phyloP scores from a whole-genome alignment of 2,329 filamentous ascomycete species.

The Scedosporium aurantiacum region DNA sequence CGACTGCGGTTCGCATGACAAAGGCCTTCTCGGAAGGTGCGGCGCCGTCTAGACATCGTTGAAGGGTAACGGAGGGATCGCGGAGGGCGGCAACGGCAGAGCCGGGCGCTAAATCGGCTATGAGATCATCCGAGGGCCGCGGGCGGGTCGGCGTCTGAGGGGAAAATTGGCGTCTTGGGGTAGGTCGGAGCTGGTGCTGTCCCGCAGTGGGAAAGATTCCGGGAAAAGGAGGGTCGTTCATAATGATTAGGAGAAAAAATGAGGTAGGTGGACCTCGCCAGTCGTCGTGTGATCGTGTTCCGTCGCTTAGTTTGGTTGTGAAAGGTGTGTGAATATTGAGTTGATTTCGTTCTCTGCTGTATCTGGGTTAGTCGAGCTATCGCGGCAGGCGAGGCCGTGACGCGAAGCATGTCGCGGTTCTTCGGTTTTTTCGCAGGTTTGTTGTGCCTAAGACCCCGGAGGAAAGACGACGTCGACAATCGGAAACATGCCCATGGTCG shows the following conservation, averaged over 20 bases:
- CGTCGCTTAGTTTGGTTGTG: neutral
- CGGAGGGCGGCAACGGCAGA: constrained; percentile 50
- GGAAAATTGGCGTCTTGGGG: constrained; percentile 27
- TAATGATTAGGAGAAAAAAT: constrained; percentile 10
- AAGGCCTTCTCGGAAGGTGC: constrained; percentile 59
- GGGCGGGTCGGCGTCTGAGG: constrained; percentile 34
- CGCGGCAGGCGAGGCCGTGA: neutral
- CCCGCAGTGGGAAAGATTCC: constrained; percentile 21
- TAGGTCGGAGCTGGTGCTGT: constrained; percentile 20
- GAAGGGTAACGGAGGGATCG: constrained; percentile 39
- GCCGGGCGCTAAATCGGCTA: constrained; percentile 49
- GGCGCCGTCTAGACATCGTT: constrained; percentile 49
- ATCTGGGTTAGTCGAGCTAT: neutral
- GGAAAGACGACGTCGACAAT: neutral
- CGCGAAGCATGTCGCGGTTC: neutral
- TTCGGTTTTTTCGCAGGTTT: neutral
- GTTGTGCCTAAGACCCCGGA: neutral
- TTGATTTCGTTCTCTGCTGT: neutral
- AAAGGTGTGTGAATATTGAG: neutral
- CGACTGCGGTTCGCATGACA: constrained; percentile 57
- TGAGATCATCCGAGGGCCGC: constrained; percentile 43
- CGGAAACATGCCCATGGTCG: neutral
- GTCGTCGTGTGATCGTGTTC: neutral
- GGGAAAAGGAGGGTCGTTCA: constrained; percentile 24
- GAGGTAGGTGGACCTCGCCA: neutral